Conservation (phyloP, 768 basidiomycete species). For the Hypsizygus marmoreus region DNA sequence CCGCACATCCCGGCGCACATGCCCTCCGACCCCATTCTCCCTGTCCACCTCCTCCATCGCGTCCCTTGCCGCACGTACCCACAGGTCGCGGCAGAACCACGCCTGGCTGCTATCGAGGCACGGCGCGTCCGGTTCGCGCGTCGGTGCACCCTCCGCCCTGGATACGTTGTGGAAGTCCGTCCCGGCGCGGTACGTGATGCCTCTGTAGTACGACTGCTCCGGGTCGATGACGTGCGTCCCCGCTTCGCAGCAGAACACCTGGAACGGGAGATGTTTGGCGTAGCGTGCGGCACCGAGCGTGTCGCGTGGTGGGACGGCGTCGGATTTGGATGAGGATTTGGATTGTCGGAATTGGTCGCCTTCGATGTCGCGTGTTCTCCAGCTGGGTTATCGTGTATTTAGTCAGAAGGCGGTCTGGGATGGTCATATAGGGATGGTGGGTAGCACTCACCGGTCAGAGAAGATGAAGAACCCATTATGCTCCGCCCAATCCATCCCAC, state of each 20-base stretch:
- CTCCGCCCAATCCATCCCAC: constrained; percentile 99
- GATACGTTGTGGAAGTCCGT: constrained; percentile 80
- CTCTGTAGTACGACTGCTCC: constrained; percentile 91
- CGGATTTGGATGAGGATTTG: constrained; percentile 87
- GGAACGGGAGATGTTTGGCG: constrained; percentile 92
- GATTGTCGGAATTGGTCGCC: constrained; percentile 98
- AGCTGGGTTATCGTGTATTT: constrained; percentile 62
- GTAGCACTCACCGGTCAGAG: constrained; percentile 77
- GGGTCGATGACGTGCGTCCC: constrained; percentile 98
- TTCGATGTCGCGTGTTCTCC: constrained; percentile 97
- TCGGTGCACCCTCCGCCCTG: constrained; percentile 51
- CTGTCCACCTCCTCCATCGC: constrained; percentile 62
- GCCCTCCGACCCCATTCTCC: constrained; percentile 34
- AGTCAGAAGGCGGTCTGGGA: no score
- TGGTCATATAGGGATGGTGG: constrained; percentile 1
- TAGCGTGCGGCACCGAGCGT: constrained; percentile 79
- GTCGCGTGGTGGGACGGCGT: constrained; percentile 93
- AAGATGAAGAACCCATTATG: constrained; percentile 97
- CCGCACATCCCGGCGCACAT: constrained; percentile 26
- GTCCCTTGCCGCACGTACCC: constrained; percentile 85
- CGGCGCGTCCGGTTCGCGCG: constrained; percentile 74
- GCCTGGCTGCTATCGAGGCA: constrained; percentile 97
- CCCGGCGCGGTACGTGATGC: constrained; percentile 83
- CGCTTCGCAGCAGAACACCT: constrained; percentile 98
- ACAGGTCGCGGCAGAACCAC: constrained; percentile 97